Conservation (phyloP, 192 early-diverging fungal species). For the Mortierella hygrophila region DNA sequence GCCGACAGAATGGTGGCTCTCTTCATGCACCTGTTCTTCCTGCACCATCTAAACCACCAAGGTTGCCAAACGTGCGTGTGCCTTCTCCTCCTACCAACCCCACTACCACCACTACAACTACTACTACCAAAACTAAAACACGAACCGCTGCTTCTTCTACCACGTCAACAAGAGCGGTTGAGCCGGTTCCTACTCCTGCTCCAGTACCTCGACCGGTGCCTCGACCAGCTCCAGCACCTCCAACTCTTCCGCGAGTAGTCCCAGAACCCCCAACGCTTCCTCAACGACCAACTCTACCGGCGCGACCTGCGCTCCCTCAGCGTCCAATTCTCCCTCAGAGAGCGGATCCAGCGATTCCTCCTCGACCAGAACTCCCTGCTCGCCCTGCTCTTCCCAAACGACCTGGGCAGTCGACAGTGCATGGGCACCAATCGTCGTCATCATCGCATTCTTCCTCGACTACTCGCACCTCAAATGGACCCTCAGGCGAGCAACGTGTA, state of each 20-base stretch:
- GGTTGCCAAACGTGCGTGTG: conserved; percentile 5
- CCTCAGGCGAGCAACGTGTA: neutral
- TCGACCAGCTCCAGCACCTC: neutral
- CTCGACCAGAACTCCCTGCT: conserved; percentile 24
- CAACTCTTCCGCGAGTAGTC: neutral
- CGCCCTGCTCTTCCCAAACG: conserved; percentile 34
- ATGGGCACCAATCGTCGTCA: conserved; percentile 27
- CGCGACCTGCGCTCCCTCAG: conserved; percentile 17
- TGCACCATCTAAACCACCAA: neutral
- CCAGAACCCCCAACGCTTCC: conserved; percentile 26
- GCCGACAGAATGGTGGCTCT: neutral
- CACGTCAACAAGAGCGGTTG: neutral
- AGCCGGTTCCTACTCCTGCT: neutral
- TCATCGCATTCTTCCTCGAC: conserved; percentile 10
- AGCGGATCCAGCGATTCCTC: neutral
- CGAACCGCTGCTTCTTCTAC: neutral
- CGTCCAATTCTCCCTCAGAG: conserved; percentile 1
- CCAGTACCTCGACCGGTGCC: neutral
- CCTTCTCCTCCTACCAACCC: neutral
- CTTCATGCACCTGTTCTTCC: neutral
- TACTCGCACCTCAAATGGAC: neutral
- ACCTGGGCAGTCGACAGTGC: neutral
- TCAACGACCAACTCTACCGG: conserved; percentile 26
- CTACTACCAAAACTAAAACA: neutral
- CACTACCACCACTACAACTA: neutral